phyloP scores from a whole-genome alignment of 345 rosid species.

The Brassica incana region DNA sequence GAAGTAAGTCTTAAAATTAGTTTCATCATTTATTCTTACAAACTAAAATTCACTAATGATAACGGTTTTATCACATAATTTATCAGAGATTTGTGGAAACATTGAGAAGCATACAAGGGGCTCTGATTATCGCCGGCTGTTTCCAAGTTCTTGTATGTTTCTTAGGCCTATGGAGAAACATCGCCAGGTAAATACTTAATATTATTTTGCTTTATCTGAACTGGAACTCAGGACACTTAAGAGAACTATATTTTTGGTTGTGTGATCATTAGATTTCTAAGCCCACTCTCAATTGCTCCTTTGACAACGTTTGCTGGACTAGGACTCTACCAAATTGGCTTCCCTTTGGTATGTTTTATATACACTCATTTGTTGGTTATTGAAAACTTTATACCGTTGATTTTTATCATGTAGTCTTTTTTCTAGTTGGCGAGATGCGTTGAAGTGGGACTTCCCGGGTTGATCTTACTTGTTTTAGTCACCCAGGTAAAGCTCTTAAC shows the following conservation, averaged over 20 bases:
- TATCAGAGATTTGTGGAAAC: constrained; percentile 56
- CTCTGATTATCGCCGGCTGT: constrained; percentile 57
- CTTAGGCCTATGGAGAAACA: constrained; percentile 67
- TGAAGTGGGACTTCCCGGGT: constrained; percentile 70
- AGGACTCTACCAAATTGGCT: constrained; percentile 71
- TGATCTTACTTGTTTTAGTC: constrained; percentile 50
- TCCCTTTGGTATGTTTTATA: constrained; percentile 54
- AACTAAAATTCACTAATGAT: background rate
- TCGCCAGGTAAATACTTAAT: constrained; percentile 22
- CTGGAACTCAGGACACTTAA: background rate
- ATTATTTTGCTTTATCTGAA: background rate
- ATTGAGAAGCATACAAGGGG: constrained; percentile 75
- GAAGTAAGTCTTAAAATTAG: constrained; percentile 43
- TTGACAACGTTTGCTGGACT: constrained; percentile 60
- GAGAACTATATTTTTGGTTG: background rate
- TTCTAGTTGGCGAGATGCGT: constrained; percentile 62
- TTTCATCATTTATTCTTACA: background rate
- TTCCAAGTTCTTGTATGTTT: constrained; percentile 65
- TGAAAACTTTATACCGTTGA: background rate
- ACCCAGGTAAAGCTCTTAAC: constrained; percentile 52
- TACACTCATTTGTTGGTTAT: background rate
- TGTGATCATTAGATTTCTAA: constrained; percentile 49
- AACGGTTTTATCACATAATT: background rate
- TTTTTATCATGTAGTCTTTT: background rate
- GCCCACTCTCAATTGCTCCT: constrained; percentile 74